A percentile compares a stretch with the other conserved stretches of the same genome.
phyloP scores from a whole-genome alignment of 768 basidiomycete genomes.

The Tylopilus vinaceipallidus region DNA sequence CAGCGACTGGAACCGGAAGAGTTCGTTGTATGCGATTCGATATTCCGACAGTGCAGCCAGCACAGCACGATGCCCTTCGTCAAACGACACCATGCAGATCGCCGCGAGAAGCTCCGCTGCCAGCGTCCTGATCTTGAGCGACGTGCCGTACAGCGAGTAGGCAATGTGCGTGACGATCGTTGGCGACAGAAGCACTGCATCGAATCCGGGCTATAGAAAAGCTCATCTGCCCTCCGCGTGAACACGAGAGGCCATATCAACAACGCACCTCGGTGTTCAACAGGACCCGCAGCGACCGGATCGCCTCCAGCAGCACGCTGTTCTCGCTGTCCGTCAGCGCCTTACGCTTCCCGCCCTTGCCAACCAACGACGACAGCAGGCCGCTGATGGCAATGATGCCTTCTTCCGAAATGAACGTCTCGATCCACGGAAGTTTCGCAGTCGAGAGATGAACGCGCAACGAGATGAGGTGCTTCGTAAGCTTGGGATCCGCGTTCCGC shows the following conservation, averaged over 20 bases:
- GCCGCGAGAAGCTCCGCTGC: conserved; percentile 81
- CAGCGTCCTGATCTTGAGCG: conserved; percentile 66
- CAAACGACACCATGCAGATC: conserved; percentile 69
- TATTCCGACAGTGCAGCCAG: conserved; percentile 81
- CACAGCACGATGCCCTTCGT: conserved; percentile 72
- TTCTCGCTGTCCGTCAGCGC: conserved; percentile 63
- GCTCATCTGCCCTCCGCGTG: not conserved
- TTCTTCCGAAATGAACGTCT: conserved; percentile 62
- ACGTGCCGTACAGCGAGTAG: conserved; percentile 64
- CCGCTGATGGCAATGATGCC: conserved; percentile 65
- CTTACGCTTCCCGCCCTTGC: conserved; percentile 64
- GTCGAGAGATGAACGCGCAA: conserved; percentile 86
- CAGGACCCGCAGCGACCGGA: conserved; percentile 78
- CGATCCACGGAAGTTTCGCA: conserved; percentile 72
- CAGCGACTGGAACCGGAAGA: conserved; percentile 78
- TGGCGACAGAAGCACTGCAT: conserved; percentile 58
- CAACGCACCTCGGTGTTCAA: conserved; percentile 75
- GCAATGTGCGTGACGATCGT: conserved; percentile 69
- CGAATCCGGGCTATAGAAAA: conserved; percentile 63
- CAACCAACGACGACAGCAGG: conserved; percentile 59
- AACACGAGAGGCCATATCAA: not conserved
- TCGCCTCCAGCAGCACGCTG: conserved; percentile 64
- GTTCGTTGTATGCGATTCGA: conserved; percentile 63
- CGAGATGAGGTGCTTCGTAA: conserved; percentile 76
- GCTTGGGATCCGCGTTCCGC: conserved; percentile 54